Evolutionary conservation across 306 rosid genomes (phyloP).

Genomic region (Alnus rubra): DNA sequence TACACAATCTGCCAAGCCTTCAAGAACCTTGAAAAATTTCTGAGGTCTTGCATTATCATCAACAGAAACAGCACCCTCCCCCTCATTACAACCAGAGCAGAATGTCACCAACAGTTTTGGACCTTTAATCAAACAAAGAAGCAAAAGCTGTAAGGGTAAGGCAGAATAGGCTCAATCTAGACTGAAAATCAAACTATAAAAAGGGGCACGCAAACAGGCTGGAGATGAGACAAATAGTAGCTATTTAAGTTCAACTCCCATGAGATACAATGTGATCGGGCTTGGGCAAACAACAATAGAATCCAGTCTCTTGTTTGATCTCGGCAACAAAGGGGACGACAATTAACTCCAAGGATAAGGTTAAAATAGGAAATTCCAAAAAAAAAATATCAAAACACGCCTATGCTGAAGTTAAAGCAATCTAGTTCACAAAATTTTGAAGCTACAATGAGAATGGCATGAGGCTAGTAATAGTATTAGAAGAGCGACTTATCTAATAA

Average conservation of each 20-base stretch:
- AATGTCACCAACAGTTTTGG: constrained; percentile 68
- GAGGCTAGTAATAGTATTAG: not conserved
- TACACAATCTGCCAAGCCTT: constrained; percentile 76
- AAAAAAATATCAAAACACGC: not conserved
- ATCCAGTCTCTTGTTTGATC: not conserved
- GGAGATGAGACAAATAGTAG: not conserved
- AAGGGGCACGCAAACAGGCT: not conserved
- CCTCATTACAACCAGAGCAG: constrained; percentile 61
- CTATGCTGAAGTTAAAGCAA: not conserved
- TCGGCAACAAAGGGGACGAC: not conserved
- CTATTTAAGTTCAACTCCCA: not conserved
- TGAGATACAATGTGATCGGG: not conserved
- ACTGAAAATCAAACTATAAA: not conserved
- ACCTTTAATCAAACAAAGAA: constrained; percentile 55
- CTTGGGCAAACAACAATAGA: not conserved
- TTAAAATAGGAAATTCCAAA: not conserved
- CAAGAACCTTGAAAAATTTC: constrained; percentile 49
- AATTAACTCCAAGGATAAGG: not conserved
- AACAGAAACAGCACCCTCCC: constrained; percentile 32
- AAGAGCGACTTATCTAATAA: constrained; percentile 1
- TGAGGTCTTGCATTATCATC: constrained; percentile 40
- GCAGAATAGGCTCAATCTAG: not conserved
- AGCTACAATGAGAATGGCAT: not conserved
- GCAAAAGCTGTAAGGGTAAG: constrained; percentile 20
- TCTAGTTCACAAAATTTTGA: not conserved